phyloP scores from a whole-genome alignment of 768 basidiomycete species.

The Mycena polygramma region DNA sequence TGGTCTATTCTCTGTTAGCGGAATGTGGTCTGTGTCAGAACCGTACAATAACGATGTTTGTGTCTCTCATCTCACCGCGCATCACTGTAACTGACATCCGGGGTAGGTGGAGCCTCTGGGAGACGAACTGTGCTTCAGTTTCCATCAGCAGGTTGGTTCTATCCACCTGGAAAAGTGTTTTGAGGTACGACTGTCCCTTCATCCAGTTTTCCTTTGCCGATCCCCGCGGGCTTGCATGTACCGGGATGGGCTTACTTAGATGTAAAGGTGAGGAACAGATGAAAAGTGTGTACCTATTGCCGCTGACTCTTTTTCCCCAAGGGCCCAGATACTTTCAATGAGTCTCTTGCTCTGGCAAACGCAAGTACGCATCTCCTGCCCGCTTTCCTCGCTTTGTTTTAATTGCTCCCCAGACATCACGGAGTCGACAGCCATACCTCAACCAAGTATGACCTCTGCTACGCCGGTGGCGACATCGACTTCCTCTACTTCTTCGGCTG shows the following conservation, averaged over 20 bases:
- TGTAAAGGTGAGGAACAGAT: slow-evolving; percentile 52
- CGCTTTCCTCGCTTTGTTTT: neutral
- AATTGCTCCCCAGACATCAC: slow-evolving; percentile 50
- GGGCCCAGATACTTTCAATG: slow-evolving; percentile 56
- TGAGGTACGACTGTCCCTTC: neutral
- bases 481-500: slow-evolving; percentile 32
- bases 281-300: neutral
- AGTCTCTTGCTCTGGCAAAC: slow-evolving; percentile 46
- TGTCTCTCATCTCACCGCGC: slow-evolving; percentile 5
- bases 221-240: slow-evolving; percentile 64
- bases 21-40: slow-evolving; percentile 62
- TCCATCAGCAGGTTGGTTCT: slow-evolving; percentile 30
- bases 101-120: slow-evolving; percentile 40
- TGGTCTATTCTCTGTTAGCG: slow-evolving; percentile 56
- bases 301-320: slow-evolving; percentile 35
- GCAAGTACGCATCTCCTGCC: slow-evolving; percentile 45
- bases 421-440: slow-evolving; percentile 57
- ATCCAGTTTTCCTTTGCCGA: slow-evolving; percentile 47
- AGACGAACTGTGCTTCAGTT: slow-evolving; percentile 38
- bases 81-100: neutral
- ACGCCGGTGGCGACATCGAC: slow-evolving; percentile 35
- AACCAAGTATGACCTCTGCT: slow-evolving; percentile 44
- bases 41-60: slow-evolving; percentile 47
- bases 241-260: slow-evolving; percentile 76
- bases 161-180: slow-evolving; percentile 11